Conservation (phyloP, 1,139 yeast genomes). For the Hyphopichia buzzinii region DNA sequence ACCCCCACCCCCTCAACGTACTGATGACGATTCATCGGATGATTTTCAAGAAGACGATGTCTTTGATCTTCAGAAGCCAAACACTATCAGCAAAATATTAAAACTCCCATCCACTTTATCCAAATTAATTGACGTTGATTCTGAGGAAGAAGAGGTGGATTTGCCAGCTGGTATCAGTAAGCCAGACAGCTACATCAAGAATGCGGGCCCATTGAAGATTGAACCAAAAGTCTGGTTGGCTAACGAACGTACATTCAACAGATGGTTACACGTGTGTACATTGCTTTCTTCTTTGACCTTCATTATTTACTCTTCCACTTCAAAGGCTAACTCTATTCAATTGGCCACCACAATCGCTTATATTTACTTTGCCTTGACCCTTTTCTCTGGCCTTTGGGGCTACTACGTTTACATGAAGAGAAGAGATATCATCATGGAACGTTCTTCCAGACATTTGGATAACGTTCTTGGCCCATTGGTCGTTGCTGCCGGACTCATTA, state of each 20-base stretch:
- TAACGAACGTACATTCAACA: constrained; percentile 92
- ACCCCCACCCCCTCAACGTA: constrained; percentile 12
- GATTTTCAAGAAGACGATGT: constrained; percentile 46
- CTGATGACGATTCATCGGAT: constrained; percentile 34
- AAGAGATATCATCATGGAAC: constrained; percentile 67
- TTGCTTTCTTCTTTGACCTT: constrained; percentile 85
- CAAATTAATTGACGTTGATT: constrained; percentile 61
- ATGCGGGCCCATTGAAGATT: constrained; percentile 87
- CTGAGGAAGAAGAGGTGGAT: constrained; percentile 81
- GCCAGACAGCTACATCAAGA: constrained; percentile 77
- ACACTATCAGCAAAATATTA: constrained; percentile 20
- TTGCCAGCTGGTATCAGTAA: constrained; percentile 87
- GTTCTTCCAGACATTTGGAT: constrained; percentile 87
- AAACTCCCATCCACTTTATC: constrained; percentile 32
- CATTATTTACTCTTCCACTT: constrained; percentile 76
- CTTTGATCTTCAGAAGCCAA: constrained; percentile 5
- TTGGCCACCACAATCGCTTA: constrained; percentile 71
- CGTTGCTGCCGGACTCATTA: constrained; percentile 55
- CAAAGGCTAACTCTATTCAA: constrained; percentile 53
- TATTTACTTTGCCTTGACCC: constrained; percentile 72
- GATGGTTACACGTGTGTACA: constrained; percentile 94
- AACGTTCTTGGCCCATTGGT: constrained; percentile 85
- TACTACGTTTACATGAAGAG: constrained; percentile 73
- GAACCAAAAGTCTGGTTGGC: constrained; percentile 99
- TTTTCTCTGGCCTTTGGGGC: constrained; percentile 89